Evolutionary conservation across 2,329 filamentous ascomycete genomes (phyloP), one percentile per base, ranked within the genome.

Genomic region (Thyridium curvatum): DNA sequence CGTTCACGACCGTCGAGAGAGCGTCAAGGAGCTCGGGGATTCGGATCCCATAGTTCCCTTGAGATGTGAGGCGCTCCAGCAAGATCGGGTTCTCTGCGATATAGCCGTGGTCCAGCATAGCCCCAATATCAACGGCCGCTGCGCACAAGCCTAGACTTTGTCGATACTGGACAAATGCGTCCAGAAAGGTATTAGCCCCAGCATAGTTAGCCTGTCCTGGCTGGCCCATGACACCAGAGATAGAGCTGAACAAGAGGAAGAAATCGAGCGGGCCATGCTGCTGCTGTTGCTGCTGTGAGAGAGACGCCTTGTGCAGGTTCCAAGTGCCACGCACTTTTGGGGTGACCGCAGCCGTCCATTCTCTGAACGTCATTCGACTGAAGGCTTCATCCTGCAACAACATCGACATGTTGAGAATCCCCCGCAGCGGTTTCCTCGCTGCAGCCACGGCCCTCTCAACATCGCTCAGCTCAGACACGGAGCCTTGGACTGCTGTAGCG

Each of bases 391-490:
- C 46, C 39, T 43, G 34, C 4, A 59, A 46, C 3, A 68, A 55
- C 62, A 68, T 66, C 6, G 65, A 53, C 29, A 59, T 47, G 32
- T 69, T 61, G 4, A 71, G 41, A 7, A 69, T 48, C 12, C 66
- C 66, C 12, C 53, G 53, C n/a, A 70, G 50, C 21, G 10, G 1
- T 59, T 57, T 42, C 46, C 30, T 14, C 48, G 18, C 29, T n/a
- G 18, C 37, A 4, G 34, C 35, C 2, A 58, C 41, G 3, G 52
- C 49, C 1, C 38, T 44, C 8, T 50, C 37, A 1, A 66, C 56
- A 8, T 60, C 54, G 0, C 46, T 42, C n/a, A 41, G 37, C 8
- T 44, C 10, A 26, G 21, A 26, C 6, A 26, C 21, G 21, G 6
- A 6, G 5, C 21, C 21, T 26, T 26, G 5, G 21, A 26, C 21